These are phyloP conservation scores for Syzygium oleosum DNA, from an alignment of 345 rosid species.

Conservation along the genomic window DNA sequence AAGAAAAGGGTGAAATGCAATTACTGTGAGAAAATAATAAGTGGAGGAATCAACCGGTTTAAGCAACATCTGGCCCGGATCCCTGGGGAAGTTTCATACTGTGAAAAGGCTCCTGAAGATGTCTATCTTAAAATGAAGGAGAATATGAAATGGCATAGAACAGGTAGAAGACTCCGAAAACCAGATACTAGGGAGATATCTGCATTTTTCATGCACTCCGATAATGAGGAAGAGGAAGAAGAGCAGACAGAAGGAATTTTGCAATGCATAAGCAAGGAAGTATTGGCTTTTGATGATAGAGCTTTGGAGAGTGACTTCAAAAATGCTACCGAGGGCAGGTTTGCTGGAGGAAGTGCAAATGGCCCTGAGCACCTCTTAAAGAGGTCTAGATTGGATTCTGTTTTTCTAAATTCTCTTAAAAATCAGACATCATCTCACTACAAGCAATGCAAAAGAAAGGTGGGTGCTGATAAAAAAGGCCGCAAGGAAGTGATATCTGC, in stretches of 20 bases:
- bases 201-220: conserved; percentile 15
- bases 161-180: conserved; percentile 22
- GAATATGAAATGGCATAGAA: conserved; percentile 45
- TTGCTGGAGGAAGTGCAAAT: conserved; percentile 3
- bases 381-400: conserved; percentile 32
- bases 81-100: conserved; percentile 42
- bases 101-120: conserved; percentile 35
- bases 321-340: background rate
- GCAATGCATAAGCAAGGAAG: conserved; percentile 6
- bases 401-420: conserved; percentile 17
- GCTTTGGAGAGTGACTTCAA: conserved; percentile 10
- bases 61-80: conserved; percentile 45
- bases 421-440: conserved; percentile 12
- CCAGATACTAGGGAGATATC: conserved; percentile 17
- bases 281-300: conserved; percentile 10
- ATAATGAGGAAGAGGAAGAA: conserved; percentile 24
- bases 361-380: conserved; percentile 16
- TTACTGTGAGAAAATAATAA: conserved; percentile 39
- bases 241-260: conserved; percentile 17
- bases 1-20: conserved; percentile 44
- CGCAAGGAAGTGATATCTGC: conserved; percentile 45
- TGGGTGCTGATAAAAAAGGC: conserved; percentile 20
- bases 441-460: conserved; percentile 16
- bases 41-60: conserved; percentile 44
- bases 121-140: conserved; percentile 38